phyloP scores from a whole-genome alignment of 1,284 basidiomycete species.

The Cryptococcus sp. region DNA sequence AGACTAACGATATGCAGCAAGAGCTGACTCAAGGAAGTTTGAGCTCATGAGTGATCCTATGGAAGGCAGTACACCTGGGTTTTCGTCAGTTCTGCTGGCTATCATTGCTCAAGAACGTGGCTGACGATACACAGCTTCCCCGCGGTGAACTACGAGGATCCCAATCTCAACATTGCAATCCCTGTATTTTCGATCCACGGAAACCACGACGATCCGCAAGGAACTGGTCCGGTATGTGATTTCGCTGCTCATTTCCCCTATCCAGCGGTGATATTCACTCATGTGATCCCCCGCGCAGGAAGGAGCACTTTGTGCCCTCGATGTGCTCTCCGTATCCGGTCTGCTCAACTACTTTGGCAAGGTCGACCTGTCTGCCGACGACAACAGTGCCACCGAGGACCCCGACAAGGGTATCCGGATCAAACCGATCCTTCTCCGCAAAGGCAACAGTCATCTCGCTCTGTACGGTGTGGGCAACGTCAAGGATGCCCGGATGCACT shows the following conservation, averaged over 20 bases:
- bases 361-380: constrained; percentile 56
- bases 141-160: constrained; percentile 95
- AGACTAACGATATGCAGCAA: no score
- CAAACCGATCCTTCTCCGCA: constrained; percentile 81
- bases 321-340: constrained; percentile 89
- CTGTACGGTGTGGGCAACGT: constrained; percentile 96
- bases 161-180: constrained; percentile 88
- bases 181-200: constrained; percentile 99
- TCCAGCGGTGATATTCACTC: no score
- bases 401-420: constrained; percentile 69
- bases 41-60: constrained; percentile 89
- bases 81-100: constrained; percentile 59
- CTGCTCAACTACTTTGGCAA: constrained; percentile 98
- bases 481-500: constrained; percentile 93
- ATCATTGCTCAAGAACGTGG: no score
- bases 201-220: constrained; percentile 99
- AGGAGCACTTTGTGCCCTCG: constrained; percentile 91
- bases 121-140: constrained; percentile 67
- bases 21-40: constrained; percentile 53
- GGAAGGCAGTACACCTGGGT: constrained; percentile 79
- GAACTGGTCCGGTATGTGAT: constrained; percentile 74
- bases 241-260: neutral
- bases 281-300: constrained; percentile 64
- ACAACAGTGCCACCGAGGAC: constrained; percentile 55
- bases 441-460: constrained; percentile 80